These are phyloP conservation scores for Apiospora marii DNA, from an alignment of 2,329 filamentous ascomycete species.

Conservation along the genomic window DNA sequence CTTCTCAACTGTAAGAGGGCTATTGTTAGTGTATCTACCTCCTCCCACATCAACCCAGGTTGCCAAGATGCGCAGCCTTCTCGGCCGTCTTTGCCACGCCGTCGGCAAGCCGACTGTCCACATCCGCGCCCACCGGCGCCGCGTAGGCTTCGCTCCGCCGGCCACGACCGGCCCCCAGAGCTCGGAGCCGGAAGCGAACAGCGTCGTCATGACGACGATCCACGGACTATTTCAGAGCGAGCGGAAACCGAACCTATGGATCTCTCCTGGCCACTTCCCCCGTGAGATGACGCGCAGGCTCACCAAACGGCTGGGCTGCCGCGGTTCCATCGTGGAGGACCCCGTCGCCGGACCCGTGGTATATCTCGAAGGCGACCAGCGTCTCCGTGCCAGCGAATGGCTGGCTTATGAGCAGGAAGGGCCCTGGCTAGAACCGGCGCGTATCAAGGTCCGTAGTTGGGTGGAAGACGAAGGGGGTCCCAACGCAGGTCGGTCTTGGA, in stretches of 20 bases:
- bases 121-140: constrained; percentile 14
- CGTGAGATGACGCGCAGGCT: neutral
- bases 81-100: neutral
- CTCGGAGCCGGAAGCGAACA: neutral
- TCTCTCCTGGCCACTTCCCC: neutral
- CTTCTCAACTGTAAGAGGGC: neutral
- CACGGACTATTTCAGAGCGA: neutral
- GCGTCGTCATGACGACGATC: constrained; percentile 12
- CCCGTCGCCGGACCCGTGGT: constrained; percentile 7
- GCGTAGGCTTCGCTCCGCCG: neutral
- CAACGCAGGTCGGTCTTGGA: neutral
- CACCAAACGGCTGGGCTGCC: neutral
- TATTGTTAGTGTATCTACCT: neutral
- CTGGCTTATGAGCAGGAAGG: neutral
- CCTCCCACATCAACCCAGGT: too few species aligned
- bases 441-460: neutral
- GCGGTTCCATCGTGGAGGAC: constrained; percentile 19
- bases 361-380: constrained; percentile 10
- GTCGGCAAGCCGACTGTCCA: neutral
- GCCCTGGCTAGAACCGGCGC: neutral
- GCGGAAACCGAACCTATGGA: neutral
- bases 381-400: neutral
- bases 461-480: neutral
- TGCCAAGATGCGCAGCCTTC: neutral
- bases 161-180: neutral